Conservation (phyloP, 768 basidiomycete genomes). For the Trametes elegans region DNA sequence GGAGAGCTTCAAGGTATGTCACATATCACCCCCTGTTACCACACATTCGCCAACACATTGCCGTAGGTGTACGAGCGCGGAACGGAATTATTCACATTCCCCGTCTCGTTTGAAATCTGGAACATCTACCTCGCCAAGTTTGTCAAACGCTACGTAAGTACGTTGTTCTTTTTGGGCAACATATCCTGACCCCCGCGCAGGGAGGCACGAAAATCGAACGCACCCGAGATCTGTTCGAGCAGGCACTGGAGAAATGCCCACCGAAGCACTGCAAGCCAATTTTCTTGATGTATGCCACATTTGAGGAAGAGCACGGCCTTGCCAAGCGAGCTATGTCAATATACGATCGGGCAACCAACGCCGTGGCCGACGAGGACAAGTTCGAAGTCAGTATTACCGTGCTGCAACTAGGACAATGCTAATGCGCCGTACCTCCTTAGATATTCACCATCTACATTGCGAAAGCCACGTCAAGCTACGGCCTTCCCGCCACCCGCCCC, state of each 20-base stretch:
- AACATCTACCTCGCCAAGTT: conserved; percentile 98
- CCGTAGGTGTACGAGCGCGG: conserved; percentile 90
- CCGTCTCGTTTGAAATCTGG: conserved; percentile 98
- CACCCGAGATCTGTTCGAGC: conserved; percentile 96
- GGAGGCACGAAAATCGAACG: conserved; percentile 94
- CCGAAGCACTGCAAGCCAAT: conserved; percentile 92
- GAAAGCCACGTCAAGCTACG: conserved; percentile 94
- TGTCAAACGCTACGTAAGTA: conserved; percentile 88
- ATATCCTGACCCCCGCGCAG: conserved; percentile 36
- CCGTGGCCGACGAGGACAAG: conserved; percentile 86
- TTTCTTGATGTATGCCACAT: conserved; percentile 93
- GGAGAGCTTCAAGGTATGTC: conserved; percentile 88
- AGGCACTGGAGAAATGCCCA: conserved; percentile 95
- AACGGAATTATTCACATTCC: conserved; percentile 96
- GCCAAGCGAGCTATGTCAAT: conserved; percentile 96
- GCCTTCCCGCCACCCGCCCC: conserved; percentile 91
- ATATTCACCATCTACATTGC: conserved; percentile 98
- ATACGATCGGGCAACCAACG: conserved; percentile 88
- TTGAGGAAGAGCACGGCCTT: conserved; percentile 93
- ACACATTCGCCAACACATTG: neutral
- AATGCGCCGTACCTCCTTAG: conserved; percentile 41
- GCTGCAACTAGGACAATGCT: neutral
- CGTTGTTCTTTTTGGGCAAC: neutral
- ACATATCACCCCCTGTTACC: neutral
- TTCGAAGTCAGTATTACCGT: conserved; percentile 67